These are phyloP conservation scores for Hysterium pulicare DNA, from an alignment of 2,329 filamentous ascomycete species.

Conservation along the genomic window DNA sequence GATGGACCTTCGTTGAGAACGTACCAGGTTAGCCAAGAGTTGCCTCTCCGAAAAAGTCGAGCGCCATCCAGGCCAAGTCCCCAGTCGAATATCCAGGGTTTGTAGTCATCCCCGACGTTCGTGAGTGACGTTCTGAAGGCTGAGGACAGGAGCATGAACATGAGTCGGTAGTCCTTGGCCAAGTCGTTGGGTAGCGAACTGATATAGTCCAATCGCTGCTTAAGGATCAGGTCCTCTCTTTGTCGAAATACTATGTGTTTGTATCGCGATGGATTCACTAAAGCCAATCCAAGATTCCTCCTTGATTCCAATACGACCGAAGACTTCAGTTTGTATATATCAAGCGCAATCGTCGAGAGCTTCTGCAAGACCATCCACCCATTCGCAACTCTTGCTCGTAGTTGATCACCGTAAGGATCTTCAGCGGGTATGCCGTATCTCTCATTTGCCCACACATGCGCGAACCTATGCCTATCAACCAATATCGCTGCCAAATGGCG, in stretches of 20 bases:
- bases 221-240: slow-evolving; percentile 19
- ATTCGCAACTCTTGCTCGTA: slow-evolving; percentile 25
- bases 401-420: slow-evolving; percentile 24
- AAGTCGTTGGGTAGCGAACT: slow-evolving; percentile 12
- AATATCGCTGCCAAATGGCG: slow-evolving; percentile 27
- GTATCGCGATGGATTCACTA: slow-evolving; percentile 14
- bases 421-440: slow-evolving; percentile 28
- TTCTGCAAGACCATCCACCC: slow-evolving; percentile 26
- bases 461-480: slow-evolving; percentile 26
- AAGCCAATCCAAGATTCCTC: slow-evolving; percentile 13
- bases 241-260: slow-evolving; percentile 14
- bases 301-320: slow-evolving; percentile 11
- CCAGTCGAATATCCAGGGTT: slow-evolving; percentile 28
- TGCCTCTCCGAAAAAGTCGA: slow-evolving; percentile 21
- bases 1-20: slow-evolving; percentile 27
- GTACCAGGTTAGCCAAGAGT: slow-evolving; percentile 33
- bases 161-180: slow-evolving; percentile 27
- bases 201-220: slow-evolving; percentile 20
- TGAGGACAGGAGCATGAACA: slow-evolving; percentile 27
- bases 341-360: slow-evolving; percentile 22
- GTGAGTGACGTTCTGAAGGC: slow-evolving; percentile 24
- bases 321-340: slow-evolving; percentile 12
- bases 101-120: slow-evolving; percentile 21
- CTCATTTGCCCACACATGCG: slow-evolving; percentile 14
- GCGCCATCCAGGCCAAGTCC: slow-evolving; percentile 23